Evolutionary conservation across 106 monocot species (phyloP).

Genomic region (Posidonia australis): DNA sequence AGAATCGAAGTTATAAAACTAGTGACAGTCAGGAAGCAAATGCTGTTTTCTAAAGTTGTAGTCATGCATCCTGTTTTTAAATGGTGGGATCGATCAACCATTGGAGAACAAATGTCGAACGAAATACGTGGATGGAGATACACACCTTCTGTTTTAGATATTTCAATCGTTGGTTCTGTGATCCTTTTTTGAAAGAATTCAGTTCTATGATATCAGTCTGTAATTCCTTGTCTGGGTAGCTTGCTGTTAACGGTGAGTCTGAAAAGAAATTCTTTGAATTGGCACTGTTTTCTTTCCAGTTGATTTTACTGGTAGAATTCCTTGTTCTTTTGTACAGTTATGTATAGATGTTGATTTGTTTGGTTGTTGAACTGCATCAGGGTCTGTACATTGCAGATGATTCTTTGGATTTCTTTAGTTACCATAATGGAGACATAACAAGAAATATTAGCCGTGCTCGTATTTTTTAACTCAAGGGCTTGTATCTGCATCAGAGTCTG

Average conservation of each 20-base stretch:
- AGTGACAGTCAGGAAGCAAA: too few relatives aligned
- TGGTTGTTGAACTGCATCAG: background rate
- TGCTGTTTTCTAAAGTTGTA: too few relatives aligned
- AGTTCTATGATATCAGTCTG: background rate
- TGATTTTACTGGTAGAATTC: background rate
- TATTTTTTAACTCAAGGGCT: too few relatives aligned
- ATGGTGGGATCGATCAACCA: too few relatives aligned
- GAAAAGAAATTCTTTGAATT: background rate
- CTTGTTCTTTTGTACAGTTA: conserved; percentile 4
- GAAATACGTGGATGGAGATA: too few relatives aligned
- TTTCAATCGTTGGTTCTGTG: background rate
- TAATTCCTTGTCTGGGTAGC: too few relatives aligned
- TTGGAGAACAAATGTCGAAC: too few relatives aligned
- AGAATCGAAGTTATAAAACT: background rate
- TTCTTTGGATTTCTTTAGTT: conserved; percentile 1
- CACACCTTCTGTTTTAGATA: background rate
- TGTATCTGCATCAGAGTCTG: too few relatives aligned
- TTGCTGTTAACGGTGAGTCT: background rate
- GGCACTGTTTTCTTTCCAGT: background rate
- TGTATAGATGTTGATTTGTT: background rate
- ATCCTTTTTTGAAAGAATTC: background rate
- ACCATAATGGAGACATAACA: background rate
- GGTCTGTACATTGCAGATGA: conserved; percentile 1
- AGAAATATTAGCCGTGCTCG: background rate
- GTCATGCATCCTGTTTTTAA: too few relatives aligned